Evolutionary conservation across 345 rosid species (phyloP), one percentile per base, ranked within the genome.

Genomic region (Eucalyptus sp.): DNA sequence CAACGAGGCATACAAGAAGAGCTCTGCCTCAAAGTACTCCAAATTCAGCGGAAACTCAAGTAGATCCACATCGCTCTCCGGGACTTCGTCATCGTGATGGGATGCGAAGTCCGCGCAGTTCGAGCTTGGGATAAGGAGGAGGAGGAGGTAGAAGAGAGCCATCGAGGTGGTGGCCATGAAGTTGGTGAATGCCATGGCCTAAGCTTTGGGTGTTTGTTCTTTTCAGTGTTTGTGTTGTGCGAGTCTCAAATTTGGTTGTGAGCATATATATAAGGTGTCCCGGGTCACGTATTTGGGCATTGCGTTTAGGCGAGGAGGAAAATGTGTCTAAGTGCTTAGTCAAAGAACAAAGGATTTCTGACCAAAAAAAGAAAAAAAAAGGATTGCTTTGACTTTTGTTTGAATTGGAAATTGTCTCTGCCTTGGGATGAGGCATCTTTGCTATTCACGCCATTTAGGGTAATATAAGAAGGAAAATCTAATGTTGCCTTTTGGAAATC

Each of bases 1-100:
- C 90, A 93, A 50, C 4, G 98, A 90, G n/a, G 97, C 99, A 60
- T 86, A 92, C 91, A 96, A 88, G 93, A 98, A 96, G 91, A 97
- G 95, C 93, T 98, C 99, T 8, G 99, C 99, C 90, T 98, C 99
- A 64, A 98, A 91, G 88, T 95, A 98, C 91, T 96, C 99, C 43
- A 98, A 89, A 92, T 98, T 98, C 81, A 97, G 88, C 11, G 99
- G 96, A 86, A 98, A 96, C 93, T 97, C 98, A 49, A 98, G 58
- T 50, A 97, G 90, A 88, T 93, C 93, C 20, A 91, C 90, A 66
- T 95, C 95, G 4, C 89, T 79, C 46, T 51, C 24, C 4, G 95
- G 94, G 44, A 60, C 15, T 13, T 31, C 8, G 46, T 15, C 8
- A 66, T 6, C 16, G 5, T 10, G 43, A n/a, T 17, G 15, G 22